A percentile compares a stretch with the other conserved stretches of the same genome.
These are phyloP conservation scores for Bombardia bombarda DNA, from an alignment of 495 filamentous ascomycete genomes.

Conservation along the genomic window DNA sequence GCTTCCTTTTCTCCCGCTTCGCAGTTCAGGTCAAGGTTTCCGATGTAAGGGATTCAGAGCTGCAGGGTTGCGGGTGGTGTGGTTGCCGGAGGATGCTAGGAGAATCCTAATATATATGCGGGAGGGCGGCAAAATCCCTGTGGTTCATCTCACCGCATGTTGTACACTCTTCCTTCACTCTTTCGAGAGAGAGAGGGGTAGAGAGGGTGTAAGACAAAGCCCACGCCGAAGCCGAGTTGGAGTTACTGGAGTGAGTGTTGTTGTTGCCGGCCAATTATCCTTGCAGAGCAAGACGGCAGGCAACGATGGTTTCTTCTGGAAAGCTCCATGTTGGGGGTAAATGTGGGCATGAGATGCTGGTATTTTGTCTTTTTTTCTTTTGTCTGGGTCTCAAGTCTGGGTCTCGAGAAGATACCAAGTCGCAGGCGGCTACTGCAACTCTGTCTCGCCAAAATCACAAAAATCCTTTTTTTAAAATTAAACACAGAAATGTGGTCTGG, in stretches of 20 bases:
- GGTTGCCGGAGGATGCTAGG: background rate
- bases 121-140: background rate
- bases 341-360: background rate
- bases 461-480: too few species aligned
- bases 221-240: background rate
- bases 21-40: slow-evolving; percentile 31
- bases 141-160: background rate
- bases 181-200: background rate
- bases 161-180: background rate
- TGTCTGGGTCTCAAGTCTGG: background rate
- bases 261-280: too few species aligned
- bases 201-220: background rate
- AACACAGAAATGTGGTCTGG: too few species aligned
- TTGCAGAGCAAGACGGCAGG: too few species aligned
- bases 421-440: too few species aligned
- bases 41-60: background rate
- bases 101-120: background rate
- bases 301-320: too few species aligned
- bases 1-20: slow-evolving; percentile 7
- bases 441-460: too few species aligned
- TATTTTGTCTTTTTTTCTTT: background rate
- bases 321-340: too few species aligned
- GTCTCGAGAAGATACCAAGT: too few species aligned
- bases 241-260: too few species aligned
- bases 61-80: background rate